Percentiles rank a stretch among this genome's conserved stretches.
Conservation (phyloP, 176 grass and related monocot genomes). For the Hsuehochloa calcarea region DNA sequence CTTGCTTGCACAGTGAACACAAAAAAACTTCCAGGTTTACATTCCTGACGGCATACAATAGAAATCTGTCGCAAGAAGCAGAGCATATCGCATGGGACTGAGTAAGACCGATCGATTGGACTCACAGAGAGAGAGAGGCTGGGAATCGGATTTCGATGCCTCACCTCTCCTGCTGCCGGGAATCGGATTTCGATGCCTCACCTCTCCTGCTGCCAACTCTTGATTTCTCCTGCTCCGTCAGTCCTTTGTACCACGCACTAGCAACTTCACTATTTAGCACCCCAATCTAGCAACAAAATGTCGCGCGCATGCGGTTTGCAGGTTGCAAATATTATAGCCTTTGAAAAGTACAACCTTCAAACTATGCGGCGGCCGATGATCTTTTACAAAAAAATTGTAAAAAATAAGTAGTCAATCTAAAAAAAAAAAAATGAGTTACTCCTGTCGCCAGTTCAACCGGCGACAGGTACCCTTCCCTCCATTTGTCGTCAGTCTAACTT, state of each 20-base stretch:
- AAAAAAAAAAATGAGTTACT: too few relatives aligned
- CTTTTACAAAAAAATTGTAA: too few relatives aligned
- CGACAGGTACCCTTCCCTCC: too few relatives aligned
- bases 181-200: neutral
- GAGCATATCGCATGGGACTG: too few relatives aligned
- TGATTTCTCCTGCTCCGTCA: neutral
- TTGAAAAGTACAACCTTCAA: constrained; percentile 19
- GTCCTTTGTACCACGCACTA: neutral
- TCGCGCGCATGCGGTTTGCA: neutral
- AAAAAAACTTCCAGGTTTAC: neutral
- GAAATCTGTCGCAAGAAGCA: too few relatives aligned
- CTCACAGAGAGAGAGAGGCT: too few relatives aligned
- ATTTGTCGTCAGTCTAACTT: too few relatives aligned
- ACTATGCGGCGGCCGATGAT: constrained; percentile 21
- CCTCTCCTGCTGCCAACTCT: neutral
- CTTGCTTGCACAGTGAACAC: neutral
- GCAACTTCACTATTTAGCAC: neutral
- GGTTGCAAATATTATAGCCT: neutral
- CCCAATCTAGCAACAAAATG: neutral
- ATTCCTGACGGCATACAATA: too few relatives aligned
- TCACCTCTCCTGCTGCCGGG: neutral
- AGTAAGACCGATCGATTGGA: too few relatives aligned
- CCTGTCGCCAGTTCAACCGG: too few relatives aligned
- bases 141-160: neutral
- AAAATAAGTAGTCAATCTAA: too few relatives aligned